Evolutionary conservation across 495 filamentous ascomycete genomes (phyloP).

Genomic region (Venustampulla echinocandica): DNA sequence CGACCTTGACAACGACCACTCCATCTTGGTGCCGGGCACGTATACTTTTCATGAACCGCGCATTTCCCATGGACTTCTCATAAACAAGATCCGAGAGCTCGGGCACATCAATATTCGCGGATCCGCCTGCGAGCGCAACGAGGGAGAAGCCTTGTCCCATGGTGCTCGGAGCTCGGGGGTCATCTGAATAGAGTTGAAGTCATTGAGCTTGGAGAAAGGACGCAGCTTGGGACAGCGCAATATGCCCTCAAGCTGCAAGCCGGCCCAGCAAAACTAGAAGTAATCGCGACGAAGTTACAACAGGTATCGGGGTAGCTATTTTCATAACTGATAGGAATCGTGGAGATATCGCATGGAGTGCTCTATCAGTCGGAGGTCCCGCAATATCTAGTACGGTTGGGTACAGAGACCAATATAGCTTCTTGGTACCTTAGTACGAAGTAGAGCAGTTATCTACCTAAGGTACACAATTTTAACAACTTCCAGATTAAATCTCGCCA

Average conservation of each 20-base stretch:
- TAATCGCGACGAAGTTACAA: not conserved
- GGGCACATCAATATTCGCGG: conserved; percentile 85
- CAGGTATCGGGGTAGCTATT: no score
- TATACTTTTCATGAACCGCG: conserved; percentile 96
- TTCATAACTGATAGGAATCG: not conserved
- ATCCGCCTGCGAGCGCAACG: conserved; percentile 78
- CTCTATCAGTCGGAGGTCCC: no score
- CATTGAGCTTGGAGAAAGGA: conserved; percentile 8
- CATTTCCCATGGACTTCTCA: conserved; percentile 86
- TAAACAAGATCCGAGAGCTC: conserved; percentile 84
- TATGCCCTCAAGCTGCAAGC: conserved; percentile 15
- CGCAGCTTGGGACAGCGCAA: conserved; percentile 13
- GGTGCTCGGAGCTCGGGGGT: conserved; percentile 20
- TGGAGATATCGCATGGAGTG: no score
- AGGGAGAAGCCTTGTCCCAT: conserved; percentile 99
- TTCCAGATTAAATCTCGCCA: no score
- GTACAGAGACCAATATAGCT: no score
- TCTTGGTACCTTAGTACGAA: no score
- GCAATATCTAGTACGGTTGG: no score
- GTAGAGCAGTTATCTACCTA: no score
- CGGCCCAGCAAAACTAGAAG: not conserved
- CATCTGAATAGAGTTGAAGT: conserved; percentile 17
- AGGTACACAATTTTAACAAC: no score
- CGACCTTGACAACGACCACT: conserved; percentile 83
- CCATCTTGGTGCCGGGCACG: conserved; percentile 84